Percentiles rank a stretch among this genome's conserved stretches.
phyloP scores from a whole-genome alignment of 1,284 basidiomycete species.

The Tausonia pullulans region DNA sequence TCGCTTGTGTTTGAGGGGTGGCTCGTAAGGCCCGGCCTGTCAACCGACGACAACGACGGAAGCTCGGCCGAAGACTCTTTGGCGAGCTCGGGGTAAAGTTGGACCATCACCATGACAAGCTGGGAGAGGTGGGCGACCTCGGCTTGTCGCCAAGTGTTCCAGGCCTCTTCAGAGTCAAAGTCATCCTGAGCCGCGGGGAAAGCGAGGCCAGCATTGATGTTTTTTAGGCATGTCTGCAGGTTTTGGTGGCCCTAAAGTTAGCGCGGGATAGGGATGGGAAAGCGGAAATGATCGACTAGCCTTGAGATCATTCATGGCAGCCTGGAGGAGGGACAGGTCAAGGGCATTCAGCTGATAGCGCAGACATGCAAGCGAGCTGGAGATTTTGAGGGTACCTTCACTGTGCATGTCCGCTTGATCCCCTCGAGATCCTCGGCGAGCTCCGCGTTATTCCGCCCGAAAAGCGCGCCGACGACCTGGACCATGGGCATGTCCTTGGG shows the following conservation, averaged over 20 bases:
- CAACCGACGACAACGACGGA: not conserved
- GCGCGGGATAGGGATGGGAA: too few relatives aligned
- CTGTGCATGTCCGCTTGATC: conserved; percentile 57
- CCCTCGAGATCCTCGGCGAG: conserved; percentile 65
- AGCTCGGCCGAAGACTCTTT: conserved; percentile 33
- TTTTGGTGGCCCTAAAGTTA: too few relatives aligned
- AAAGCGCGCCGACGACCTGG: conserved; percentile 56
- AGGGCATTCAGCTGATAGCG: too few relatives aligned
- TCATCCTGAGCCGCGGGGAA: conserved; percentile 81
- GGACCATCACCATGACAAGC: conserved; percentile 76
- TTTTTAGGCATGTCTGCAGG: conserved; percentile 71
- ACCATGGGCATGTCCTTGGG: conserved; percentile 61
- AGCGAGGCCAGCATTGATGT: conserved; percentile 68
- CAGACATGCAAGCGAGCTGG: too few relatives aligned
- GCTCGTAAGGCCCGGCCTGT: conserved; percentile 30
- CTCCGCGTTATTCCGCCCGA: conserved; percentile 49
- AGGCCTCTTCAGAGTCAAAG: conserved; percentile 68
- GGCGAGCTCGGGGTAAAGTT: conserved; percentile 74
- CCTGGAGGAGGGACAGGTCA: conserved; percentile 37
- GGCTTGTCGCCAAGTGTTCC: conserved; percentile 69
- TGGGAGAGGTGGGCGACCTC: conserved; percentile 78
- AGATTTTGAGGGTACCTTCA: conserved; percentile 46
- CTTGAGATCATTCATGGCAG: conserved; percentile 73
- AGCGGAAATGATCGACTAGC: conserved; percentile 32
- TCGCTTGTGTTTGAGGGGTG: too few relatives aligned